Percentiles rank a stretch among this genome's conserved stretches.
Conservation (phyloP, 2,329 filamentous ascomycete species). For the Sarocladiaceae sp. region DNA sequence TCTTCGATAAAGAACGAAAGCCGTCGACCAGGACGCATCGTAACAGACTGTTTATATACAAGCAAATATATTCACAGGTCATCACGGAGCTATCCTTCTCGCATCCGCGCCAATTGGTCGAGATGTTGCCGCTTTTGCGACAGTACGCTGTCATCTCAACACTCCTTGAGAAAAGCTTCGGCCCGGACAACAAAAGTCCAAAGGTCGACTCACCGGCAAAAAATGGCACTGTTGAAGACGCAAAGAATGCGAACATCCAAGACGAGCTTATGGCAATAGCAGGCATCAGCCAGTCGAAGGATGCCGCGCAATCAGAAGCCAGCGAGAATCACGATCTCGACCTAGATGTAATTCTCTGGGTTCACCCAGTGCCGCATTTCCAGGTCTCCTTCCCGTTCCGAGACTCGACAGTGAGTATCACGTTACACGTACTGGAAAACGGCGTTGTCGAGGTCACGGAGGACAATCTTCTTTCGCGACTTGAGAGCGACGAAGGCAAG, state of each 20-base stretch:
- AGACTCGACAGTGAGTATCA: slow-evolving; percentile 45
- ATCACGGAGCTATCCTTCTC: slow-evolving; percentile 69
- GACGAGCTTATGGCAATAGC: slow-evolving; percentile 30
- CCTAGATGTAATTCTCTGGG: slow-evolving; percentile 50
- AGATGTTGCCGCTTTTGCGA: slow-evolving; percentile 67
- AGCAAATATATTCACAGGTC: slow-evolving; percentile 65
- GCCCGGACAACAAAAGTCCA: slow-evolving; percentile 25
- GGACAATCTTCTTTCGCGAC: slow-evolving; percentile 43
- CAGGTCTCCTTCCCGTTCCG: slow-evolving; percentile 52
- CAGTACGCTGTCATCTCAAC: slow-evolving; percentile 71
- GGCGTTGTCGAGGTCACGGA: slow-evolving; percentile 54
- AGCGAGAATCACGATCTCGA: slow-evolving; percentile 19
- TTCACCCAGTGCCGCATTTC: slow-evolving; percentile 44
- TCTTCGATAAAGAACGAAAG: slow-evolving; percentile 29
- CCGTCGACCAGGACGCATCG: slow-evolving; percentile 35
- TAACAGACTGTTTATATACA: slow-evolving; percentile 66
- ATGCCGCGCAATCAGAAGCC: background rate
- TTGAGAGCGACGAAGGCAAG: slow-evolving; percentile 16
- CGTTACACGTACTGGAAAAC: slow-evolving; percentile 55
- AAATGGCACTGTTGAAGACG: slow-evolving; percentile 5
- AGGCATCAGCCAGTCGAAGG: background rate
- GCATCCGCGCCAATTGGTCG: slow-evolving; percentile 71
- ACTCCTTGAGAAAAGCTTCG: slow-evolving; percentile 60
- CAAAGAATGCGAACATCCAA: slow-evolving; percentile 13
- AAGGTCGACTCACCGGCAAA: slow-evolving; percentile 8